Conservation (phyloP, 179 eudicot species). For the Silene noctiflora region DNA sequence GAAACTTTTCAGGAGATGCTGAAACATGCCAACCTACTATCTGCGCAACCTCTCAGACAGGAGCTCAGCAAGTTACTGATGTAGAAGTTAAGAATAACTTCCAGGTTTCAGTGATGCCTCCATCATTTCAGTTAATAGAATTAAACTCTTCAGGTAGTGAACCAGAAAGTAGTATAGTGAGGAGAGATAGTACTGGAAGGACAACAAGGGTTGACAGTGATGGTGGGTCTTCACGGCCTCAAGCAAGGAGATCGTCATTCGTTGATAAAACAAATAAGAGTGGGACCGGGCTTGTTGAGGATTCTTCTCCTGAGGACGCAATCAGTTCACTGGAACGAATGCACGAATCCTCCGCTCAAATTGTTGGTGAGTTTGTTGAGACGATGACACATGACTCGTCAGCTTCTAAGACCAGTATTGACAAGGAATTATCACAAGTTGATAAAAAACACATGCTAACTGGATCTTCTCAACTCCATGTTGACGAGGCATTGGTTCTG, state of each 20-base stretch:
- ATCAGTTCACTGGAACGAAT: constrained; percentile 57
- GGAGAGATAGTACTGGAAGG: constrained; percentile 21
- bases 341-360: constrained; percentile 50
- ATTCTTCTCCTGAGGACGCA: constrained; percentile 40
- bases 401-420: constrained; percentile 40
- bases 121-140: constrained; percentile 29
- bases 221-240: constrained; percentile 15
- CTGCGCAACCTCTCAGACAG: constrained; percentile 31
- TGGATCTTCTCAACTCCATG: constrained; percentile 23
- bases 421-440: constrained; percentile 28
- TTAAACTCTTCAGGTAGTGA: constrained; percentile 24
- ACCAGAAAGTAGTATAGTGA: constrained; percentile 19
- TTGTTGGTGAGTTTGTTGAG: constrained; percentile 58
- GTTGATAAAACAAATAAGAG: constrained; percentile 19
- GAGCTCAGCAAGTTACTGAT: constrained; percentile 24
- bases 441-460: constrained; percentile 23
- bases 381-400: constrained; percentile 50
- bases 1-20: constrained; percentile 28
- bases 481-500: constrained; percentile 31
- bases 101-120: constrained; percentile 29
- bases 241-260: constrained; percentile 16
- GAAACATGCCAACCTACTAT: constrained; percentile 29
- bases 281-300: constrained; percentile 25
- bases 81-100: constrained; percentile 28
- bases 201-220: constrained; percentile 25